phyloP scores from a whole-genome alignment of 75 land plant genomes.

The Larix kaempferi region DNA sequence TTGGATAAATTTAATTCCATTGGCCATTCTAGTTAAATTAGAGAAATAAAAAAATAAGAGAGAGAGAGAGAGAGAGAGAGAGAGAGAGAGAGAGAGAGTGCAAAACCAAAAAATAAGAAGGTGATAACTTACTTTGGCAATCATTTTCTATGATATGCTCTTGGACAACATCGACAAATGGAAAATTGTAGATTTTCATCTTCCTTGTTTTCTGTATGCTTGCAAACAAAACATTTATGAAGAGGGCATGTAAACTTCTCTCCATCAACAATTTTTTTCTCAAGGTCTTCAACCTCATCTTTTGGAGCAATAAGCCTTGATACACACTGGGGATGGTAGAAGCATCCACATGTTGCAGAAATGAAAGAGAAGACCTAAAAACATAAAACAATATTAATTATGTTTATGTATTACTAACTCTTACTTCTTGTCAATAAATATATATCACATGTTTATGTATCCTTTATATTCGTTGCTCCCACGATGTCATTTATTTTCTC shows the following conservation, averaged over 20 bases:
- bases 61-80: no score
- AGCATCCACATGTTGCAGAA: constrained; percentile 79
- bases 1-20: no score
- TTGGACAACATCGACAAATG: constrained; percentile 82
- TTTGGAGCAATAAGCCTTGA: constrained; percentile 33
- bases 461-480: not conserved
- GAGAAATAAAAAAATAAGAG: not conserved
- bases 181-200: constrained; percentile 63
- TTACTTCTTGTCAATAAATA: not conserved
- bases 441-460: not conserved
- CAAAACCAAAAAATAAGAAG: not conserved
- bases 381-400: not conserved
- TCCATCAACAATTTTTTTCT: constrained; percentile 49
- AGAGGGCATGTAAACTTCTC: constrained; percentile 68
- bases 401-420: no score
- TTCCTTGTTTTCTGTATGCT: constrained; percentile 47
- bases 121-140: constrained; percentile 61
- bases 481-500: not conserved
- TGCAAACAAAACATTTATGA: constrained; percentile 68
- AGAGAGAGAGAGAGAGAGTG: not conserved
- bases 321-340: constrained; percentile 84
- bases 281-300: constrained; percentile 29
- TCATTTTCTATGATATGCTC: constrained; percentile 82
- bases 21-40: not conserved
- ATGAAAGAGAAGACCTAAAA: constrained; percentile 80